Evolutionary conservation across 345 rosid genomes (phyloP).

Genomic region (Cochlearia excelsa): DNA sequence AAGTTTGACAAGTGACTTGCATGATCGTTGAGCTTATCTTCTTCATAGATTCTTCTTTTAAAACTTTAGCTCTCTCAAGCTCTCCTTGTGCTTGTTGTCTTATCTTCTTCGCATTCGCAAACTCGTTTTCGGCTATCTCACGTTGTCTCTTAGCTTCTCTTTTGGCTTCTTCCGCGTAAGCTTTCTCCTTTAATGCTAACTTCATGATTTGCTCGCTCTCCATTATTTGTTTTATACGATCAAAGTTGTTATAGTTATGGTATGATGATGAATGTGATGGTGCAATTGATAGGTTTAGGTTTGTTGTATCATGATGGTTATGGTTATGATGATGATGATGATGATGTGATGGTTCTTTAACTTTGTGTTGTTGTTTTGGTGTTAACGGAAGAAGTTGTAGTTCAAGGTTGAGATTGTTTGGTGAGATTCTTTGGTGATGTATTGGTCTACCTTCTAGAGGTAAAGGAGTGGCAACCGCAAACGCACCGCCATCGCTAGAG

Average conservation of each 20-base stretch:
- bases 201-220: slow-evolving; percentile 48
- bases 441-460: slow-evolving; percentile 32
- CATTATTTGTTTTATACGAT: slow-evolving; percentile 46
- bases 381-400: slow-evolving; percentile 61
- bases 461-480: slow-evolving; percentile 26
- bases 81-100: slow-evolving; percentile 72
- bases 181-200: slow-evolving; percentile 60
- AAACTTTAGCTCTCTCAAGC: slow-evolving; percentile 60
- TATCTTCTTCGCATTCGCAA: slow-evolving; percentile 62
- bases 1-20: slow-evolving; percentile 73
- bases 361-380: slow-evolving; percentile 25
- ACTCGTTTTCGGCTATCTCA: slow-evolving; percentile 75
- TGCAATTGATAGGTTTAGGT: slow-evolving; percentile 69
- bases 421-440: slow-evolving; percentile 16
- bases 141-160: slow-evolving; percentile 64
- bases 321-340: not conserved
- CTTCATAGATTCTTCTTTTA: slow-evolving; percentile 67
- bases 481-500: slow-evolving; percentile 46
- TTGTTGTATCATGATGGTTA: slow-evolving; percentile 33
- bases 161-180: slow-evolving; percentile 68
- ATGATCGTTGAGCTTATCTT: slow-evolving; percentile 58
- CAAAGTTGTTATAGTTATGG: slow-evolving; percentile 31
- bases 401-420: slow-evolving; percentile 56
- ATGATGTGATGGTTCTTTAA: slow-evolving; percentile 29
- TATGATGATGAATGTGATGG: slow-evolving; percentile 36